Conservation (phyloP, 257 asterid genomes). For the Solanum corneliomulleri region DNA sequence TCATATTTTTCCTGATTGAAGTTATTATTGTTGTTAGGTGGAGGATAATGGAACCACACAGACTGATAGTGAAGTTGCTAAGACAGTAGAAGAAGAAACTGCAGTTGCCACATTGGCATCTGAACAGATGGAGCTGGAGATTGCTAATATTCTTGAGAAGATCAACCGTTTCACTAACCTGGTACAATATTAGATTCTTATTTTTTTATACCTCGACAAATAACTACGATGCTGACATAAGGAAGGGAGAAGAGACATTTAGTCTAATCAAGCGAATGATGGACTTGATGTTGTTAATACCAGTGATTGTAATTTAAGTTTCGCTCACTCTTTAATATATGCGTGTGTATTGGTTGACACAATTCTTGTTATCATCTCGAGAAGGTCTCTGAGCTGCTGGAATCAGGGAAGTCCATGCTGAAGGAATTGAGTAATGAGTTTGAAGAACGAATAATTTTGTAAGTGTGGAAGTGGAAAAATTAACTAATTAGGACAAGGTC, state of each 20-base stretch:
- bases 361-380: conserved; percentile 10
- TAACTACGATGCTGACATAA: neutral
- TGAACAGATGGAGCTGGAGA: conserved; percentile 58
- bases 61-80: conserved; percentile 22
- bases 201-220: neutral
- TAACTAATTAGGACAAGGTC: neutral
- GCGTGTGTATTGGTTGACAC: neutral
- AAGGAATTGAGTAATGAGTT: conserved; percentile 64
- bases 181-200: conserved; percentile 26
- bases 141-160: conserved; percentile 71
- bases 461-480: conserved; percentile 19
- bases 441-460: conserved; percentile 69
- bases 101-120: conserved; percentile 34
- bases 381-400: conserved; percentile 82
- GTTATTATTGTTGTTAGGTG: conserved; percentile 7
- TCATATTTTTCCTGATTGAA: conserved; percentile 1
- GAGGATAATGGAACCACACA: conserved; percentile 19
- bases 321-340: neutral
- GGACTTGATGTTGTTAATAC: neutral
- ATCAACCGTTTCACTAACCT: conserved; percentile 58
- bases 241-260: neutral
- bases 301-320: neutral
- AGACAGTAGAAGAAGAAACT: conserved; percentile 42
- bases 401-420: conserved; percentile 85
- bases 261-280: neutral